Percentiles rank a stretch among this genome's conserved stretches.
These are phyloP conservation scores for Phialemonium atrogriseum DNA, from an alignment of 2,329 filamentous ascomycete genomes.

Conservation along the genomic window DNA sequence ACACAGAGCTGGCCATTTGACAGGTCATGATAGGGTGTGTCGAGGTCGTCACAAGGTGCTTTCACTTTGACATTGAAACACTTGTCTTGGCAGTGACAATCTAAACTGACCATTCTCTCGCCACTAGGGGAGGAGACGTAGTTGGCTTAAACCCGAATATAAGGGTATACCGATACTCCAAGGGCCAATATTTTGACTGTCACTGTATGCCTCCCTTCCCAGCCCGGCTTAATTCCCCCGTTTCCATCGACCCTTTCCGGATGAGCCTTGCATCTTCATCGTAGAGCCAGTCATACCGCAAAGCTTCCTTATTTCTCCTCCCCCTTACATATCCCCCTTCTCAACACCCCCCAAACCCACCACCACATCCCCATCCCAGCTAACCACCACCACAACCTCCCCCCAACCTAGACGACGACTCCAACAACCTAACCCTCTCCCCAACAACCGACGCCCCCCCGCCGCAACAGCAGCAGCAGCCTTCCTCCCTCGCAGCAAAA, in stretches of 20 bases:
- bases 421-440: slow-evolving; percentile 62
- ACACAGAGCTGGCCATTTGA: no score
- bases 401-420: slow-evolving; percentile 65
- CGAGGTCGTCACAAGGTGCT: no score
- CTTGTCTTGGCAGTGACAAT: background rate
- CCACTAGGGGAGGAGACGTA: slow-evolving; percentile 67
- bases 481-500: slow-evolving; percentile 55
- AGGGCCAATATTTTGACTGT: slow-evolving; percentile 84
- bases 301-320: slow-evolving; percentile 3
- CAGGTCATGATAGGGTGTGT: no score
- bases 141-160: slow-evolving; percentile 86
- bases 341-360: background rate
- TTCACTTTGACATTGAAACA: background rate
- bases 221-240: slow-evolving; percentile 1
- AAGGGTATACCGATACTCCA: slow-evolving; percentile 76
- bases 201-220: slow-evolving; percentile 60
- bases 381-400: slow-evolving; percentile 7
- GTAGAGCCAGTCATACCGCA: slow-evolving; percentile 1
- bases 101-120: slow-evolving; percentile 1
- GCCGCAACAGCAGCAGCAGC: slow-evolving; percentile 81
- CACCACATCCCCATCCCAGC: slow-evolving; percentile 1
- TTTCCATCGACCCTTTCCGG: no score
- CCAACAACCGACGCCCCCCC: slow-evolving; percentile 29
- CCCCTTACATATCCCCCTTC: slow-evolving; percentile 1
- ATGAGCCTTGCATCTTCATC: no score